Conservation (phyloP, 345 rosid genomes). For the Populus tremula region DNA sequence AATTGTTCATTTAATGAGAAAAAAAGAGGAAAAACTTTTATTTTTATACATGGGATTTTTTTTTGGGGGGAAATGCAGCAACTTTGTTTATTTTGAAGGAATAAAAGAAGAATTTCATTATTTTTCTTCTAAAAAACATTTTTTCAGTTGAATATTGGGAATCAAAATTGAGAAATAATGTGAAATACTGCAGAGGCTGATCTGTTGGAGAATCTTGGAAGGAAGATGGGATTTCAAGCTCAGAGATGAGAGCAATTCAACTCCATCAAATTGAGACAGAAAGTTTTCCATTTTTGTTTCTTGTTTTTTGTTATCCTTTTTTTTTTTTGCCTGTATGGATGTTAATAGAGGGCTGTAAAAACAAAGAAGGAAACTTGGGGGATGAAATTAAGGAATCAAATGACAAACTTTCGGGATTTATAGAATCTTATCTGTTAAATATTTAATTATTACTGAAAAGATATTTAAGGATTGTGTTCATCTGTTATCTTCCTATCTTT, state of each 20-base stretch:
- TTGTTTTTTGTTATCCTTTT: not conserved
- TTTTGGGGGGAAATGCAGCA: not conserved
- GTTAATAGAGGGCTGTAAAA: conserved; percentile 22
- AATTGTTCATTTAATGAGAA: not conserved
- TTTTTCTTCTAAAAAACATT: not conserved
- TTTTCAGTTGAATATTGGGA: not conserved
- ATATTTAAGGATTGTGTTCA: conserved; percentile 24
- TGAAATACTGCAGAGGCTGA: conserved; percentile 28
- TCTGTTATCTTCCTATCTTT: conserved; percentile 17
- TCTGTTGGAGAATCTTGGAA: conserved; percentile 36
- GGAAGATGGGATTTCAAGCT: conserved; percentile 47
- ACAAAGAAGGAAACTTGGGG: conserved; percentile 21
- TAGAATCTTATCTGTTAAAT: conserved; percentile 13
- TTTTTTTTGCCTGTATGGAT: conserved; percentile 18
- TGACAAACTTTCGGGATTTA: conserved; percentile 4
- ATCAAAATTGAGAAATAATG: not conserved
- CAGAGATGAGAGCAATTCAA: conserved; percentile 33
- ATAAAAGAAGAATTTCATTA: not conserved
- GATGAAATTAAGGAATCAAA: conserved; percentile 7
- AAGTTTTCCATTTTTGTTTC: conserved; percentile 1
- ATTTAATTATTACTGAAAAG: not conserved
- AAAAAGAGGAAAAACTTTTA: not conserved
- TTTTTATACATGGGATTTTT: not conserved
- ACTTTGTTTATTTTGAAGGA: not conserved
- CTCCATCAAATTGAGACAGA: conserved; percentile 8